Evolutionary conservation across 2,329 filamentous ascomycete genomes (phyloP), one percentile per base, ranked within the genome.

Genomic region (Zelopaecilomyces penicillatus): DNA sequence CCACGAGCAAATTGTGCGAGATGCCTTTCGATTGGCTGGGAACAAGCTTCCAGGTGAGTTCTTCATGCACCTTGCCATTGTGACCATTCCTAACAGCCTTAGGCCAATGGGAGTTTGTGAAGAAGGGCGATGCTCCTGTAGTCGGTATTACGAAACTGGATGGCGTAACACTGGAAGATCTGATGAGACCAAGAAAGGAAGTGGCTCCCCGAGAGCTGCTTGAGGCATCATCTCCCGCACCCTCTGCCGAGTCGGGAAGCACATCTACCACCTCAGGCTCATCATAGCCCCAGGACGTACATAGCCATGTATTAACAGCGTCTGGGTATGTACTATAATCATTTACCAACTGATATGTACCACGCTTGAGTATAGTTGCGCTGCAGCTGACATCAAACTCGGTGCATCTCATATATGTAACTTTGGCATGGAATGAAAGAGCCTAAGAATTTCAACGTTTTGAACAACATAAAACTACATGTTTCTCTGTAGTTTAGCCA

Each of bases 61-160:
- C 30, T 6, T 29, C 33, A 8, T 39, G 6, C 2, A 19, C 19
- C 19, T 19, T 19, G 19, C 19, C 19, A 19, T 26, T 29, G 35
- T 12, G 6, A 12, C 42, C 12, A 52, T 10, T 41, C 59, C 62
- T 52, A 63, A 43, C 38, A 10, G 27, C 10, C 39, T 10, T 44
- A 85, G 85, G 86, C 2, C 74, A 85, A 61, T 98, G 88, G 71
- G 89, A 96, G 61, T 95, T 97, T 61, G 89, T 96, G 31, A 88
- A 83, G 72, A 96, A 87, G 68, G 89, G 88, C 6, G 93, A 96
- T 57, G 75, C 89, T 3, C 82, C 93, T 0, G 78, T 95, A 33
- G 91, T 98, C 61, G 93, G 93, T 30, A 81, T 96, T 51, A 97
- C 90, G 19, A 96, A 95, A 66, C 68, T 98, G 44, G 80, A 88